Percentiles rank a stretch among this genome's conserved stretches.
phyloP scores from a whole-genome alignment of 1,284 basidiomycete genomes.

The Bothia castanella region DNA sequence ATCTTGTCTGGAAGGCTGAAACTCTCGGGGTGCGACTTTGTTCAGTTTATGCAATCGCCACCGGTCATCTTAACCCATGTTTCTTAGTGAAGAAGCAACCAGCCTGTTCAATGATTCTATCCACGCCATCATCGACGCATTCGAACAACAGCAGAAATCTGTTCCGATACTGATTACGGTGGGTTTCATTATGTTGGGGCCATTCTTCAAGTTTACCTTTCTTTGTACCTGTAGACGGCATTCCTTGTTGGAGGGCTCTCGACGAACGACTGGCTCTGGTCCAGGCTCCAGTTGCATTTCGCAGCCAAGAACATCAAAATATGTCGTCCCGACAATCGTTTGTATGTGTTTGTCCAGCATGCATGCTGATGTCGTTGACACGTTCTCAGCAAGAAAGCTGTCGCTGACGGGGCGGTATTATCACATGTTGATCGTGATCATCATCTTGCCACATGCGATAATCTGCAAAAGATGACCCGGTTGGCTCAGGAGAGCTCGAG shows the following conservation, averaged over 20 bases:
- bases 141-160: conserved; percentile 31
- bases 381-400: conserved; percentile 46
- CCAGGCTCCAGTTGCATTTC: conserved; percentile 32
- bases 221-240: no score
- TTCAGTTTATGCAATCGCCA: background rate
- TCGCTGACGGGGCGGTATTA: conserved; percentile 49
- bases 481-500: background rate
- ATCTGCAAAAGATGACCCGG: no score
- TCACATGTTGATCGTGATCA: conserved; percentile 41
- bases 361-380: background rate
- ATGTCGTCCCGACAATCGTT: conserved; percentile 30
- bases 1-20: conserved; percentile 12
- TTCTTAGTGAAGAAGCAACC: conserved; percentile 41
- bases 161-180: conserved; percentile 28
- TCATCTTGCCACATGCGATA: background rate
- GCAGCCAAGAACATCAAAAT: conserved; percentile 20
- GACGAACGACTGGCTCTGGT: conserved; percentile 43
- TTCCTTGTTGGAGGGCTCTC: conserved; percentile 42
- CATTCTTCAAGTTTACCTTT: background rate
- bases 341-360: conserved; percentile 4
- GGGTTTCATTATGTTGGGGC: conserved; percentile 10
- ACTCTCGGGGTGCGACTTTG: conserved; percentile 11
- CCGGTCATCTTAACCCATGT: conserved; percentile 22
- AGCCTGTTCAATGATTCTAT: conserved; percentile 41
- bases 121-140: conserved; percentile 23